Percentiles rank a stretch among this genome's conserved stretches.
These are phyloP conservation scores for Ophiocordyceps camponoti-saundersi DNA, from an alignment of 2,329 filamentous ascomycete genomes.

Conservation along the genomic window DNA sequence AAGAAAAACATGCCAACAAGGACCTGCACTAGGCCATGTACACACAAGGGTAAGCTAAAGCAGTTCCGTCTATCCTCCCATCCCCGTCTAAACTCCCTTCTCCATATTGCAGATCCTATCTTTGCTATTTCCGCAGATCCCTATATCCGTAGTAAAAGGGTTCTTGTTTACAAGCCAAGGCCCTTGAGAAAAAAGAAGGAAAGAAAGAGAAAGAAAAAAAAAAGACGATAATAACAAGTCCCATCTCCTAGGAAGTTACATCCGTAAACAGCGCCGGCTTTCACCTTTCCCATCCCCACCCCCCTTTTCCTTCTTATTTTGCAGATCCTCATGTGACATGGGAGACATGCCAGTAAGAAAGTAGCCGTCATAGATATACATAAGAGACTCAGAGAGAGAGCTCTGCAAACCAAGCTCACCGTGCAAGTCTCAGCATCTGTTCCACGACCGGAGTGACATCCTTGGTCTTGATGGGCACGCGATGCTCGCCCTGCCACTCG, in stretches of 20 bases:
- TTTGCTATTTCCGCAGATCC: background rate
- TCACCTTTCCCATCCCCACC: too few relatives aligned
- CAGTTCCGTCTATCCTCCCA: background rate
- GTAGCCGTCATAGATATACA: background rate
- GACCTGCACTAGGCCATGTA: background rate
- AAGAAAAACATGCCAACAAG: background rate
- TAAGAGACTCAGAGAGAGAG: too few relatives aligned
- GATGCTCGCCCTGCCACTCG: conserved; percentile 1
- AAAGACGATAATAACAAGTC: background rate
- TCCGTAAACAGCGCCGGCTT: background rate
- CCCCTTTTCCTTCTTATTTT: background rate
- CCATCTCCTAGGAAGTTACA: background rate
- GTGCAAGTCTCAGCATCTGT: background rate
- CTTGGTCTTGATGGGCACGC: conserved; percentile 1
- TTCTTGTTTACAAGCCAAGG: background rate
- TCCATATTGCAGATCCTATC: background rate
- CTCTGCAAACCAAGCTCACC: too few relatives aligned
- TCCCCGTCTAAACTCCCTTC: background rate
- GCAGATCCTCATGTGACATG: background rate
- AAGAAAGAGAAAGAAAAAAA: background rate
- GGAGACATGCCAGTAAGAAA: background rate
- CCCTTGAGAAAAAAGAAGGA: background rate
- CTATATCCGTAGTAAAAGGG: background rate
- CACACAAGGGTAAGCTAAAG: background rate
- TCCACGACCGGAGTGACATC: background rate